Evolutionary conservation across 208 protist genomes (phyloP), one percentile per base, ranked within the genome.

Genomic region (Histomonas meleagridis): DNA sequence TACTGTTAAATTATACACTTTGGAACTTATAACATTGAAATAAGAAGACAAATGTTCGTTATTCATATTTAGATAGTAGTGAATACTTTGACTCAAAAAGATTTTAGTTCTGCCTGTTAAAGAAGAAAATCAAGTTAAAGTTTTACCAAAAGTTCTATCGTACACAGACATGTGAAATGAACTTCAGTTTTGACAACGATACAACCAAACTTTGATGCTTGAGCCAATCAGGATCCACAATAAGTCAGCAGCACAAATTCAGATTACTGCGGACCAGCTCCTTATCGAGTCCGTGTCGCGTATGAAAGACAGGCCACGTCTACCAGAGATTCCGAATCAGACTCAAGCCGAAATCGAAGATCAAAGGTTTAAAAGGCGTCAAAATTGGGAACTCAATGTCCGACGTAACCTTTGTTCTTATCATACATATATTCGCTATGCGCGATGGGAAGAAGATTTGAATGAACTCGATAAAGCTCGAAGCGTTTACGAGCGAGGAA

Each of bases 371-470:
- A 86, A 48, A 55, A 0, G 76, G 0, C 23, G 76, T 40, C 76
- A 86, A 55, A 46, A 9, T 7, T 86, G 76, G 76, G 76, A 86
- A 86, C 76, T 51, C 1, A 86, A 48, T 86, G 76, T 86, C 32
- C 7, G 76, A 51, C 43, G 76, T 32, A 86, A 86, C 26, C 26
- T 86, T 16, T 86, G 76, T 28, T 55, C 76, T 12, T 55, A 86
- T 55, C 40, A 86, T n/a, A 86, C 76, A 18, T 86, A 51, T n/a
- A 86, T 86, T 86, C 23, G 76, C 14, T 86, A 86, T 28, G 76
- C 76, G 14, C 9, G 43, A 40, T 86, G 76, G 76, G 76, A 86
- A 86, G 76, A 86, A 86, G 40, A 55, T 5, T 32, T 55, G 5
- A 48, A 48, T 10, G 76, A 86, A 86, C 18, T 86, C 46, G 76